These are phyloP conservation scores for Oryza nivara DNA, from an alignment of 176 grass and related monocot species.

Conservation along the genomic window DNA sequence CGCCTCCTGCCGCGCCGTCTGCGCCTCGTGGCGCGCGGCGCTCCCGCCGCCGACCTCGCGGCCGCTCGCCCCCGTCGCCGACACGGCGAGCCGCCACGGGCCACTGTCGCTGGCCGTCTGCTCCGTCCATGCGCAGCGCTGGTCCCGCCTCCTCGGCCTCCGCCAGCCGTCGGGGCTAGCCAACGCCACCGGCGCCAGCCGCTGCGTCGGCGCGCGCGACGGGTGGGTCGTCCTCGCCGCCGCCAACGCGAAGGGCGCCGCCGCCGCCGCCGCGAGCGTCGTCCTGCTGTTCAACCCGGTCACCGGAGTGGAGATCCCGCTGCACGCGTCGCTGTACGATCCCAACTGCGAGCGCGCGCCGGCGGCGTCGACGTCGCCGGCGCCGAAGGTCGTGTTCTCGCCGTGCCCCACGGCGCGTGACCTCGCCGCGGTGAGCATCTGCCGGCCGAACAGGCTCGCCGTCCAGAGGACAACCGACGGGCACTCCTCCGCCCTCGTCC, in stretches of 20 bases:
- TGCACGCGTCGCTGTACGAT: background rate
- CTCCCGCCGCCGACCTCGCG: slow-evolving; percentile 27
- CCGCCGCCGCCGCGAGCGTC: background rate
- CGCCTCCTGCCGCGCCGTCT: slow-evolving; percentile 22
- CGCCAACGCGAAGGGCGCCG: background rate
- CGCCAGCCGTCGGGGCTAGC: background rate
- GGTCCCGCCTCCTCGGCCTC: background rate
- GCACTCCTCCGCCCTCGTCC: background rate
- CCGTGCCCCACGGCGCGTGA: background rate
- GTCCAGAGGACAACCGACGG: slow-evolving; percentile 9
- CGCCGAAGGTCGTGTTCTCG: slow-evolving; percentile 35
- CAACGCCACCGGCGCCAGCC: background rate
- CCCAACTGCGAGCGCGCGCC: background rate
- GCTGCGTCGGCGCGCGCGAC: slow-evolving; percentile 38
- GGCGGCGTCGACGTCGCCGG: no score
- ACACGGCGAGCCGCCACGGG: background rate
- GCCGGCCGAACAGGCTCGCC: slow-evolving; percentile 12
- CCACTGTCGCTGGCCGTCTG: slow-evolving; percentile 26
- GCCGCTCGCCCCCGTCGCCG: slow-evolving; percentile 4
- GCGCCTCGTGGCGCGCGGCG: slow-evolving; percentile 13
- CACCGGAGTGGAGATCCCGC: slow-evolving; percentile 33
- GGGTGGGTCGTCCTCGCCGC: slow-evolving; percentile 32
- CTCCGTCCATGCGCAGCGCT: background rate
- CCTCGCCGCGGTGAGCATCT: slow-evolving; percentile 36
- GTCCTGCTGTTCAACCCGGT: slow-evolving; percentile 24